Evolutionary conservation across 805 yeast species (phyloP).

Genomic region (Saturnispora serradocipensis): DNA sequence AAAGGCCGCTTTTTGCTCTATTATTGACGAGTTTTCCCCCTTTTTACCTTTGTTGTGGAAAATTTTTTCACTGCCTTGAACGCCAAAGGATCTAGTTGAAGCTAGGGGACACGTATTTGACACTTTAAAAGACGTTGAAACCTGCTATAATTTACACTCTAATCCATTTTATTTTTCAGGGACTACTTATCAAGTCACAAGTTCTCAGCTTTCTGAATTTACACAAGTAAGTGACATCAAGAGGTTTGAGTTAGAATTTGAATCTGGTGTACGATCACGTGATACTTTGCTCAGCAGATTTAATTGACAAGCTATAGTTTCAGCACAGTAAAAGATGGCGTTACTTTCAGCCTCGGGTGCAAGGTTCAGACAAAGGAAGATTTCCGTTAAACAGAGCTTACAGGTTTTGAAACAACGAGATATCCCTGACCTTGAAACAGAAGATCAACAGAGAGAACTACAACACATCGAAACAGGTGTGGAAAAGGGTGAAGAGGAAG

Average conservation of each 20-base stretch:
- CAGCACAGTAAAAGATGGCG: constrained; percentile 19
- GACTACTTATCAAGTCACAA: too few relatives aligned
- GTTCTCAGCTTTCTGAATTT: too few relatives aligned
- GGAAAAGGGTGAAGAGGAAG: constrained; percentile 95
- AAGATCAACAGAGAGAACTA: constrained; percentile 74
- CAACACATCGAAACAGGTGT: constrained; percentile 95
- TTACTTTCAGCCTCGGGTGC: constrained; percentile 41
- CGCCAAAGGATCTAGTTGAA: background rate
- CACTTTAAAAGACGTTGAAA: background rate
- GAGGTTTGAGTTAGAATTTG: background rate
- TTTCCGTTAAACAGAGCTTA: constrained; percentile 81
- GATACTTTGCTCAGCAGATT: constrained; percentile 2
- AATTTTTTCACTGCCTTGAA: constrained; percentile 1
- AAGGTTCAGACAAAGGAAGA: constrained; percentile 88
- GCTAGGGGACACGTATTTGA: background rate
- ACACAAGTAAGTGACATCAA: too few relatives aligned
- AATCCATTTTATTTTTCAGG: too few relatives aligned
- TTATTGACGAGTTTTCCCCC: background rate
- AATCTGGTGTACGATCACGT: background rate
- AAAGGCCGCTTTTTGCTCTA: background rate
- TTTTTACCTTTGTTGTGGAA: background rate
- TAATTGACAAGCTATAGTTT: background rate
- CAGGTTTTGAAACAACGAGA: constrained; percentile 71
- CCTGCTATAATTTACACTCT: background rate
- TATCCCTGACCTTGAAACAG: constrained; percentile 69